phyloP scores from a whole-genome alignment of 306 rosid genomes.

The Vachellia collinsii region DNA sequence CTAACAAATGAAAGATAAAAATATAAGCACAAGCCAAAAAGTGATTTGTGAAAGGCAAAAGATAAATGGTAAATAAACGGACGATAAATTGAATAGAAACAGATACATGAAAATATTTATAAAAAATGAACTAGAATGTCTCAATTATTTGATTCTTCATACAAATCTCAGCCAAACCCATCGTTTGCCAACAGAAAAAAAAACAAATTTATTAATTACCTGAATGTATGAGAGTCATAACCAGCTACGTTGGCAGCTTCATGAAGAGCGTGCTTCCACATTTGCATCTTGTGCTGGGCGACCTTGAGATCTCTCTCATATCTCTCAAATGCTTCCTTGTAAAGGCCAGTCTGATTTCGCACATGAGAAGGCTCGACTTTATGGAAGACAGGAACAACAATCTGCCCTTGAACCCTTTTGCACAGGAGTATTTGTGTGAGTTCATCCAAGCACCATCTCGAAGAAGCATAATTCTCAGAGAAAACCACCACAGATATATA shows the following conservation, averaged over 20 bases:
- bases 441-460: slow-evolving; percentile 18
- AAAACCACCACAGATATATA: background rate
- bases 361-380: background rate
- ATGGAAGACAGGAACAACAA: background rate
- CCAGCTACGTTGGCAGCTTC: background rate
- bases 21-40: background rate
- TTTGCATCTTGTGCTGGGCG: background rate
- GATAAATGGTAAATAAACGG: too few relatives aligned
- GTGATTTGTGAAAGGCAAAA: background rate
- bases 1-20: background rate
- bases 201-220: too few relatives aligned
- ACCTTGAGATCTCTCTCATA: background rate
- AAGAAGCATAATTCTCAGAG: background rate
- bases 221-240: background rate
- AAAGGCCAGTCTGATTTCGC: background rate
- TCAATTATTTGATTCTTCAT: too few relatives aligned
- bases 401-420: background rate
- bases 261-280: background rate
- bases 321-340: background rate
- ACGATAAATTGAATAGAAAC: background rate
- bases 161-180: too few relatives aligned
- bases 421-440: background rate
- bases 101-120: too few relatives aligned
- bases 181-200: too few relatives aligned
- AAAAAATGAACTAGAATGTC: too few relatives aligned